Percentiles rank a stretch among this genome's conserved stretches.
Evolutionary conservation across 371 early-diverging fungal species (phyloP).

Genomic region (Zopfochytrium polystomum): DNA sequence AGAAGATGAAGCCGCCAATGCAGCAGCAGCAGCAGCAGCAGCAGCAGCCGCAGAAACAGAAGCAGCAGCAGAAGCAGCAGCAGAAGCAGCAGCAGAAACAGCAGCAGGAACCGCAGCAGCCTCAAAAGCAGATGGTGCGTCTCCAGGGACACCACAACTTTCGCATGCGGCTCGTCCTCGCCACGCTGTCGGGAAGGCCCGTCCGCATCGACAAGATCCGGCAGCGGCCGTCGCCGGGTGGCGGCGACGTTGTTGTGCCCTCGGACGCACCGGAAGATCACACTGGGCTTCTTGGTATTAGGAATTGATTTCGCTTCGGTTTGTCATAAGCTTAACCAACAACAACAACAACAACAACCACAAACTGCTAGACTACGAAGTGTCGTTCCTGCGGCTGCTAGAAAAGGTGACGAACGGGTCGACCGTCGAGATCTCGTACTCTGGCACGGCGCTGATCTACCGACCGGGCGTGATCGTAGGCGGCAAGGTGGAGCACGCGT

Average conservation of each 20-base stretch:
- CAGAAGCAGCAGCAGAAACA: no score
- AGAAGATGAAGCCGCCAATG: background rate
- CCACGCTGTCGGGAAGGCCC: slow-evolving; percentile 79
- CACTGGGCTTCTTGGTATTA: no score
- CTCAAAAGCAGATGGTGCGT: slow-evolving; percentile 17
- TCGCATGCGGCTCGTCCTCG: slow-evolving; percentile 85
- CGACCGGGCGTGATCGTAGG: slow-evolving; percentile 88
- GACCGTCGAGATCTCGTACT: slow-evolving; percentile 85
- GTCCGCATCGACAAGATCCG: slow-evolving; percentile 89
- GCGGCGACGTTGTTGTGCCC: slow-evolving; percentile 75
- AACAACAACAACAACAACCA: no score
- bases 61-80: no score
- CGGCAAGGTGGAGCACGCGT: slow-evolving; percentile 82
- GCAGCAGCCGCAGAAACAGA: no score
- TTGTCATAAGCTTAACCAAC: background rate
- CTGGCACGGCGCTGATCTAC: slow-evolving; percentile 84
- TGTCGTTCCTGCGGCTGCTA: slow-evolving; percentile 78
- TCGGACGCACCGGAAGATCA: no score
- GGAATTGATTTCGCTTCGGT: slow-evolving; percentile 5
- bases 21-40: background rate
- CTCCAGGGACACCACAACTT: slow-evolving; percentile 73
- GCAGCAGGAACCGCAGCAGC: background rate
- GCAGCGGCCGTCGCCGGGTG: slow-evolving; percentile 71
- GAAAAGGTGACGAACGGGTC: slow-evolving; percentile 93
- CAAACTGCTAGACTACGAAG: slow-evolving; percentile 72